Evolutionary conservation across 2,329 filamentous ascomycete genomes (phyloP).

Genomic region (Periconia sp.): DNA sequence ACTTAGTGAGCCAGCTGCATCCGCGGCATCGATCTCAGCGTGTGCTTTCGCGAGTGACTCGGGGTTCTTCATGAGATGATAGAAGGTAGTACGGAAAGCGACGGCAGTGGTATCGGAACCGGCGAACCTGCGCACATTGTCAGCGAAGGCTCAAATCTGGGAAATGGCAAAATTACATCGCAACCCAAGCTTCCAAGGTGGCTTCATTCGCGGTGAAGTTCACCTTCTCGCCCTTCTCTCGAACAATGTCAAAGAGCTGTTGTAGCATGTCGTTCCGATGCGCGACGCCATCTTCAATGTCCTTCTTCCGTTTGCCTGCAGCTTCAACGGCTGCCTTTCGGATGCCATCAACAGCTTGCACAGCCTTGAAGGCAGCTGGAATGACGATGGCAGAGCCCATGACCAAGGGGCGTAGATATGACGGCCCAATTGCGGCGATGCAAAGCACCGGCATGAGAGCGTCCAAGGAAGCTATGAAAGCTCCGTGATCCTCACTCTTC

Average conservation of each 20-base stretch:
- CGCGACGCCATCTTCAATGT: constrained; percentile 7
- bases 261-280: constrained; percentile 13
- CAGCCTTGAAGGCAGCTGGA: constrained; percentile 24
- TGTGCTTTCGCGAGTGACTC: constrained; percentile 22
- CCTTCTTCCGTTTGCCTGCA: constrained; percentile 19
- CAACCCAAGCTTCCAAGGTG: constrained; percentile 32
- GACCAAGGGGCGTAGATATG: constrained; percentile 36
- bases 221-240: constrained; percentile 33
- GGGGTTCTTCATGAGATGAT: constrained; percentile 45
- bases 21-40: constrained; percentile 21
- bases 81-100: constrained; percentile 41
- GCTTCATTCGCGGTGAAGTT: constrained; percentile 39
- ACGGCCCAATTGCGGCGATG: constrained; percentile 34
- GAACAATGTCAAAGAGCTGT: constrained; percentile 31
- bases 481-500: constrained; percentile 45
- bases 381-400: constrained; percentile 27
- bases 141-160: constrained; percentile 10
- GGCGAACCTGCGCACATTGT: constrained; percentile 29
- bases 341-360: constrained; percentile 35
- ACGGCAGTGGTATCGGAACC: constrained; percentile 46
- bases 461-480: constrained; percentile 46
- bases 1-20: constrained; percentile 17
- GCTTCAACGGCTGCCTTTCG: constrained; percentile 26
- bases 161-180: constrained; percentile 25
- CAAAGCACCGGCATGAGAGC: constrained; percentile 38